These are phyloP conservation scores for Ustilago shanxiensis DNA, from an alignment of 1,284 basidiomycete species.

Conservation along the genomic window DNA sequence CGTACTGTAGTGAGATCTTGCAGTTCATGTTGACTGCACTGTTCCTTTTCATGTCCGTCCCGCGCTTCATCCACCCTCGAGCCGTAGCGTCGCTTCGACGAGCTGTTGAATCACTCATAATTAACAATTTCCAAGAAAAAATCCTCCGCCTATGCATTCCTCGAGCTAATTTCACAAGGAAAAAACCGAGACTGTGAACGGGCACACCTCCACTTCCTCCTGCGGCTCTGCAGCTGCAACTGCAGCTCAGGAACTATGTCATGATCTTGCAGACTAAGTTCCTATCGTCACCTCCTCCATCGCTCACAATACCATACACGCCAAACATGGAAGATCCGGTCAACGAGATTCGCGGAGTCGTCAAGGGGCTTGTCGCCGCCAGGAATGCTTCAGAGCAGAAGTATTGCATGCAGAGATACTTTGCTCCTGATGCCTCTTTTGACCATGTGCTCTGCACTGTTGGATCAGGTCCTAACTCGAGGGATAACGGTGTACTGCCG, in stretches of 20 bases:
- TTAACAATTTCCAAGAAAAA: too few relatives aligned
- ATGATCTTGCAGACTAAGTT: background rate
- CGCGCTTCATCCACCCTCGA: too few relatives aligned
- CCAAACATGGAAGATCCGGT: slow-evolving; percentile 62
- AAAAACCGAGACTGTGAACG: background rate
- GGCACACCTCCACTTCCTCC: background rate
- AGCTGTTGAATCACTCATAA: too few relatives aligned
- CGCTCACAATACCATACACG: slow-evolving; percentile 4
- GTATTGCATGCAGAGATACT: slow-evolving; percentile 59
- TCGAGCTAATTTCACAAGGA: background rate
- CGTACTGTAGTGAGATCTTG: too few relatives aligned
- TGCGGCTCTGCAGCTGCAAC: too few relatives aligned
- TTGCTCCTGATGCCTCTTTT: slow-evolving; percentile 63
- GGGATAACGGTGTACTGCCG: slow-evolving; percentile 64
- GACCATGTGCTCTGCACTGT: slow-evolving; percentile 68
- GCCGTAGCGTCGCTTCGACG: too few relatives aligned
- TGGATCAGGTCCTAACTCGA: slow-evolving; percentile 50
- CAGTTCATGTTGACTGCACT: too few relatives aligned
- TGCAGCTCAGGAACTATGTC: background rate
- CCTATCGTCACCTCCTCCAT: background rate
- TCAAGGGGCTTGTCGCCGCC: slow-evolving; percentile 65
- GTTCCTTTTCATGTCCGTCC: too few relatives aligned
- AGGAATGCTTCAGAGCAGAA: slow-evolving; percentile 62
- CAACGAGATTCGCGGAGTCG: slow-evolving; percentile 59
- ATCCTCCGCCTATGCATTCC: too few relatives aligned